Evolutionary conservation across 163 green algal genomes (phyloP).

Genomic region (Volvox carteri): DNA sequence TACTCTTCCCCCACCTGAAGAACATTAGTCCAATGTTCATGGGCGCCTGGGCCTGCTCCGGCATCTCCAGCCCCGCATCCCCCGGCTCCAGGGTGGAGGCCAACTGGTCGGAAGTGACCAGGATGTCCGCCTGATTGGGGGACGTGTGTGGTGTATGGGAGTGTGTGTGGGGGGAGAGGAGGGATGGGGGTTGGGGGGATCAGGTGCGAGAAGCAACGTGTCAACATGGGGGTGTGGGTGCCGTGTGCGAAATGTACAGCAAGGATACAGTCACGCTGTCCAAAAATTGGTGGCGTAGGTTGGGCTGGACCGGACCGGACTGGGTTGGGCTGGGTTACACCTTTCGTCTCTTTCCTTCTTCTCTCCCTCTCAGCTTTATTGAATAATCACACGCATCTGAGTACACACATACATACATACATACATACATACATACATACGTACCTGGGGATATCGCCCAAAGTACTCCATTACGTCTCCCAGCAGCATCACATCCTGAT

Average conservation of each 20-base stretch:
- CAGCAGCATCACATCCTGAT: constrained; percentile 74
- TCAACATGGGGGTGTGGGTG: too few species aligned
- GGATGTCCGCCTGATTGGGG: constrained; percentile 71
- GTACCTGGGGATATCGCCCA: constrained; percentile 56
- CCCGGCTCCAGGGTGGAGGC: constrained; percentile 50
- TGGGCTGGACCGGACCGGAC: too few species aligned
- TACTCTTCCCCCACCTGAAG: constrained; percentile 59
- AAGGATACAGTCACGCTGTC: too few species aligned
- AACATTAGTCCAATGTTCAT: constrained; percentile 84
- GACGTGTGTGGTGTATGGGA: background rate
- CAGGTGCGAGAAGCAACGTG: too few species aligned
- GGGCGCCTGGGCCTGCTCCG: constrained; percentile 52
- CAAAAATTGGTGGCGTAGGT: too few species aligned
- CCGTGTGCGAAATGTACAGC: too few species aligned
- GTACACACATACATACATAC: too few species aligned
- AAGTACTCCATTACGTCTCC: constrained; percentile 76
- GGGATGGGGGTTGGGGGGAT: background rate
- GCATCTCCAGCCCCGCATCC: constrained; percentile 65
- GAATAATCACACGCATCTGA: too few species aligned
- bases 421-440: too few species aligned
- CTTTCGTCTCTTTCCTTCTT: too few species aligned
- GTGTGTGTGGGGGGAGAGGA: background rate
- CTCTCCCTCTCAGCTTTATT: too few species aligned
- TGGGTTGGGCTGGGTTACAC: too few species aligned
- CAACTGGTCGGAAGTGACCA: constrained; percentile 78